Evolutionary conservation across 2,329 filamentous ascomycete species (phyloP).

Genomic region (Phoma herbarum): DNA sequence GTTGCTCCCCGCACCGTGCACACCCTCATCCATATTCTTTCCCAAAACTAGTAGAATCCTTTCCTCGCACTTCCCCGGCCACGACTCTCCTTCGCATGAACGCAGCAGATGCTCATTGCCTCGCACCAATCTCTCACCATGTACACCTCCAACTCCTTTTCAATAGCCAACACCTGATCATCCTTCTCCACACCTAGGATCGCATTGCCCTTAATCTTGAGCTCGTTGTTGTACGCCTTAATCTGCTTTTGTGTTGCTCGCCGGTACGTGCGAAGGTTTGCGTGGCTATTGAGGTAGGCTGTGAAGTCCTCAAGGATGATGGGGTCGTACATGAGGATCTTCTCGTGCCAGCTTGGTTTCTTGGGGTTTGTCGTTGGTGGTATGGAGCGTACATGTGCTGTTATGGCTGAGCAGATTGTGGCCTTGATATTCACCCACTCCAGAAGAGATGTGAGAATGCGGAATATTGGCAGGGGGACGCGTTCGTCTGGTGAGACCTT

Average conservation of each 20-base stretch:
- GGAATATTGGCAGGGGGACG: slow-evolving; percentile 21
- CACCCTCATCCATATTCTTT: neutral
- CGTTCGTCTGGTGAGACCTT: neutral
- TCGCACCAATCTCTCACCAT: slow-evolving; percentile 93
- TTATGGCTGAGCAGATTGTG: slow-evolving; percentile 59
- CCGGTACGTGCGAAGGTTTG: slow-evolving; percentile 33
- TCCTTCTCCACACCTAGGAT: slow-evolving; percentile 24
- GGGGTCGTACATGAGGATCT: slow-evolving; percentile 92
- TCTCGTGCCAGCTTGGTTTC: slow-evolving; percentile 80
- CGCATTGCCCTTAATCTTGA: slow-evolving; percentile 27
- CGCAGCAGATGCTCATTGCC: slow-evolving; percentile 82
- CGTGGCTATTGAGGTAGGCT: slow-evolving; percentile 73
- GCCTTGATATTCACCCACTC: slow-evolving; percentile 47
- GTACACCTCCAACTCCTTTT: slow-evolving; percentile 45
- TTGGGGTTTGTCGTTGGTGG: slow-evolving; percentile 51
- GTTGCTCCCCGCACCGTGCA: neutral
- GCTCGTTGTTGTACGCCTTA: slow-evolving; percentile 40
- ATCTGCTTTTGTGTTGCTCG: slow-evolving; percentile 43
- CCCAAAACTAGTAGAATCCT: slow-evolving; percentile 28
- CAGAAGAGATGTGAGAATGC: slow-evolving; percentile 30
- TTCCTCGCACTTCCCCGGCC: slow-evolving; percentile 35
- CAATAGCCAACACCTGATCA: slow-evolving; percentile 33
- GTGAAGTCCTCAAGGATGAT: slow-evolving; percentile 88
- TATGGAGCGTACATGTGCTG: slow-evolving; percentile 57
- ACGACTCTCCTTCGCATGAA: slow-evolving; percentile 66